Base-by-base conservation (phyloP, 208 protist species). In the Wallacemonas rigidus region DNA sequence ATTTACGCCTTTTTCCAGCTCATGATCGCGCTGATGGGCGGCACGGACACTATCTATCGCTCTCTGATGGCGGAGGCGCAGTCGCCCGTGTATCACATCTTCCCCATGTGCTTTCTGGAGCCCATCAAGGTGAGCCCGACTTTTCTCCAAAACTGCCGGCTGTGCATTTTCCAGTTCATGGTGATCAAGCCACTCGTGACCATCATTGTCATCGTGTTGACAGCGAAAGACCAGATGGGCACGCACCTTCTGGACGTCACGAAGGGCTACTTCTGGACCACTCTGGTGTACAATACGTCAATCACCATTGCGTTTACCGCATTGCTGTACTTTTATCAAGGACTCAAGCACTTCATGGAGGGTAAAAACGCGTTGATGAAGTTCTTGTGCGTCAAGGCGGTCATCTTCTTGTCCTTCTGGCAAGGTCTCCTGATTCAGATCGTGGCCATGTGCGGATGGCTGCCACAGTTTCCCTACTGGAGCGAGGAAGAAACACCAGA, bases 1-100 rank as follows among this genome's bases (percentile, higher is more conserved):
- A 91, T 98, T 61, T 98, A 98, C 80, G 86, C 89, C 77, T 98
- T 98, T 77, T 95, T 98, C 72, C 87, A 90, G 67, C 82, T 98
- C 14, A 97, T 98, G 88, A 87, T 98, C 35, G 94, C 89, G 38
- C 89, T 97, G 17, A 92, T 98, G 85, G 96, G 92, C 26, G 93
- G 94, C 50, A 82, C 91, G 63, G 91, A 96, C 78, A 90, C 90
- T 2, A 78, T 95, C 50, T 92, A 95, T 74, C 85, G 90, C 39
- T 80, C 87, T 15, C 86, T 96, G 51, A 94, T 94, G 88, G 80
- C 90, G 35, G 90, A 93, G 76, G 88, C 94, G 69, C 85, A 83
- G 12, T 85, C 89, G 9, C 86, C 88, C 17, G 73, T 97, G 48
- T 69, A 65, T 45, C 94, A 96, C 71, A 56, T 93, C 48, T 96